Base-by-base conservation (phyloP, 805 yeast genomes). In the Yamadazyma olivae region DNA sequence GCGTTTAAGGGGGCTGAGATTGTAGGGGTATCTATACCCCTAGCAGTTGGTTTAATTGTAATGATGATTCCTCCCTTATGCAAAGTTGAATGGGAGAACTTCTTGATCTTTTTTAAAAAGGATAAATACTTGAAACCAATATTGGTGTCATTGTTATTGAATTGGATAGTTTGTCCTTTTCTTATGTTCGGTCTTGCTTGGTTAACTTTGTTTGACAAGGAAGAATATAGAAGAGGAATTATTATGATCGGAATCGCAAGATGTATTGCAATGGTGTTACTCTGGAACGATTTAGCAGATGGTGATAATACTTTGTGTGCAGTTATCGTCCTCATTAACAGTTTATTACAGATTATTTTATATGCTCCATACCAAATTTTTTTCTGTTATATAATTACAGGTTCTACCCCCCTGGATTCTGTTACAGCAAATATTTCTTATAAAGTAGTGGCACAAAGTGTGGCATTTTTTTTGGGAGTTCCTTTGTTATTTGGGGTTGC, bases 211-310 rank as follows among this genome's bases (percentile, higher is more conserved):
- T 71, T 71, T 37, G 71, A 75, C 38, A 47, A 64, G 33, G 56
- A 56, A 6, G 82, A 74, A 36, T 72, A 71, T 38, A 56, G 82
- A 27, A 59, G 55, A 27, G 82, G 82, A 1, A 62, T 77, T n/a
- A 74, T 77, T 20, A 67, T 77, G 72, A 73, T 77, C 30, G 83
- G 83, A 1, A 38, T 74, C 23, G 82, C 80, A 5, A 55, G 82
- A 39, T 77, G 83, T 49, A 75, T 77, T 43, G 83, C 82, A 16
- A 77, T 77, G 82, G 83, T 76, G 1, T 54, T 77, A 33, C 51
- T 77, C 18, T 77, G 82, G 83, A 77, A 71, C 47, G 67, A 71
- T 20, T 57, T 77, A 13, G 76, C 81, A 2, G 66, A 56, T 6
- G 82, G 82, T 5, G 78, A 75, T 47, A 54, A 56, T 30, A 63